Conservation (phyloP, 169 alveolate species). For the Fabrea salina region DNA sequence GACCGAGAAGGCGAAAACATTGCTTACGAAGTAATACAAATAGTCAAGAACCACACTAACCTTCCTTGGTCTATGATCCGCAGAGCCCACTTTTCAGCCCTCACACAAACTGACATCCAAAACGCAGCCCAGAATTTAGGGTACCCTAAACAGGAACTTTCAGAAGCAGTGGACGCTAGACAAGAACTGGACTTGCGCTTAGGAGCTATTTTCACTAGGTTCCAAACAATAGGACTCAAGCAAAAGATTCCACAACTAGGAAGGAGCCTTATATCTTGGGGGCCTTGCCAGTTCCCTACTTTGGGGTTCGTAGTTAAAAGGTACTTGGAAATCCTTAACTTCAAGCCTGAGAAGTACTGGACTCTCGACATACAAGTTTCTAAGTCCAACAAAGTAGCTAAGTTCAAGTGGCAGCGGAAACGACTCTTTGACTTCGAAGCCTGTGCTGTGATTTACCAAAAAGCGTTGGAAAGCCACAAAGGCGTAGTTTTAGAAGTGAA, state of each 20-base stretch:
- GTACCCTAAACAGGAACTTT: conserved; percentile 83
- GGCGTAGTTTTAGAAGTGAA: conserved; percentile 54
- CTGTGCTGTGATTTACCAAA: conserved; percentile 68
- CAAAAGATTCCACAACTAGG: conserved; percentile 44
- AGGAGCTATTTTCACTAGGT: conserved; percentile 94
- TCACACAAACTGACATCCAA: conserved; percentile 84
- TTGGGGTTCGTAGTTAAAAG: conserved; percentile 98
- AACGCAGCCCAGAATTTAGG: conserved; percentile 81
- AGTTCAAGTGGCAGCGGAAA: conserved; percentile 80
- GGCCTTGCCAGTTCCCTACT: conserved; percentile 99
- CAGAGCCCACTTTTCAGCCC: conserved; percentile 94
- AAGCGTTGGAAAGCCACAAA: conserved; percentile 74
- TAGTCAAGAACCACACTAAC: conserved; percentile 60
- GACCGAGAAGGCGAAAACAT: conserved; percentile 97
- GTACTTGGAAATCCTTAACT: conserved; percentile 85
- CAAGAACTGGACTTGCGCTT: conserved; percentile 92
- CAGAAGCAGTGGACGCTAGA: conserved; percentile 92
- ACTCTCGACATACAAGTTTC: conserved; percentile 75
- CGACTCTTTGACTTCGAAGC: conserved; percentile 74
- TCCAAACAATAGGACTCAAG: conserved; percentile 82
- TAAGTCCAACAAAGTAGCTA: background rate
- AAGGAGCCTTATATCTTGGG: conserved; percentile 87
- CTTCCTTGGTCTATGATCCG: conserved; percentile 46
- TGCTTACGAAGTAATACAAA: conserved; percentile 90
- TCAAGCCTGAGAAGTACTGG: conserved; percentile 93